Percentiles rank a stretch among this genome's conserved stretches.
phyloP scores from a whole-genome alignment of 257 asterid genomes.

The Nicotiana obtusifolia region DNA sequence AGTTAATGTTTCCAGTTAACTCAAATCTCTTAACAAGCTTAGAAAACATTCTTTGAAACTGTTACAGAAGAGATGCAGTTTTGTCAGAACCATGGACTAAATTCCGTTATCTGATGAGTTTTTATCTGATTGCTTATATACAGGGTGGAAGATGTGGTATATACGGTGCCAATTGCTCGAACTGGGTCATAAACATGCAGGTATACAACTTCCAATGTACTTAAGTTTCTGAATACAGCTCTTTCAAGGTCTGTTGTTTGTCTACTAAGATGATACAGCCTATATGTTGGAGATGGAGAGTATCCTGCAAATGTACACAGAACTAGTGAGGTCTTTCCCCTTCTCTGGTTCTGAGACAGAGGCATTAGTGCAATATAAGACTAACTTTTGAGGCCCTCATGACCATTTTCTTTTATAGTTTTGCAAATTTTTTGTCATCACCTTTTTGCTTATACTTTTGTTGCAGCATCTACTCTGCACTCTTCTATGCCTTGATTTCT shows the following conservation, averaged over 20 bases:
- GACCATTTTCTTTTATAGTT: neutral
- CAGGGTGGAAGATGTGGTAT: conserved; percentile 83
- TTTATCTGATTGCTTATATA: neutral
- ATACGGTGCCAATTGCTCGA: conserved; percentile 69
- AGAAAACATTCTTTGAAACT: neutral
- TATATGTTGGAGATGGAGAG: neutral
- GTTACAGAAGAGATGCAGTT: neutral
- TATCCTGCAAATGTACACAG: neutral
- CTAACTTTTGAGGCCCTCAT: neutral
- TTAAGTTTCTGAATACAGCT: neutral
- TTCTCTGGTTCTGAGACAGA: neutral
- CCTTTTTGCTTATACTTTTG: neutral
- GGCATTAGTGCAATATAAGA: neutral
- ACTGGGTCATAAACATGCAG: conserved; percentile 83
- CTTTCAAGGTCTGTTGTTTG: neutral
- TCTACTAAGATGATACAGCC: neutral
- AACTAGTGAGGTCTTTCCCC: neutral
- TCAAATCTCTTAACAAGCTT: neutral
- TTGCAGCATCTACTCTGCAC: neutral
- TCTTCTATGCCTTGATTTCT: neutral
- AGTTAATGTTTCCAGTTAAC: neutral
- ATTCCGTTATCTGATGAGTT: neutral
- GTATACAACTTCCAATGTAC: conserved; percentile 16
- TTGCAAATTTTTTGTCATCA: neutral
- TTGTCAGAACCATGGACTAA: neutral